A percentile compares a stretch with the other conserved stretches of the same genome.
These are phyloP conservation scores for Remersonia thermophila DNA, from an alignment of 2,329 filamentous ascomycete genomes.

Conservation along the genomic window DNA sequence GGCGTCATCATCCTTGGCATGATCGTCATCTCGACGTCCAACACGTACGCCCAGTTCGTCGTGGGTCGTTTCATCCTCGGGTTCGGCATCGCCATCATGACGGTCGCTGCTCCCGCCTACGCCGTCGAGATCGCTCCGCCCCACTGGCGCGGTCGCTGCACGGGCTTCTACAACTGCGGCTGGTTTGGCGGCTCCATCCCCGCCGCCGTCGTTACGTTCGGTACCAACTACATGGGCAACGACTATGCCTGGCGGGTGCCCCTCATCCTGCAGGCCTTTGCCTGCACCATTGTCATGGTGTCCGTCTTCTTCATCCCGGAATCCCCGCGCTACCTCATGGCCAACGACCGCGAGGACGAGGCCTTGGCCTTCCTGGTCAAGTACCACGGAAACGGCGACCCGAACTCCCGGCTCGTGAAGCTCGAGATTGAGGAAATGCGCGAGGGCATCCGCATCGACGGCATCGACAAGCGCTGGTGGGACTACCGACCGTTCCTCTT, in stretches of 20 bases:
- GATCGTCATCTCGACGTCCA: conserved; percentile 28
- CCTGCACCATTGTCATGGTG: conserved; percentile 28
- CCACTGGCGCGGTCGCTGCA: conserved; percentile 37
- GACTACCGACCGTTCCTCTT: conserved; percentile 35
- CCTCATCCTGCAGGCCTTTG: conserved; percentile 34
- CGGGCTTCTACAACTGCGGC: conserved; percentile 40
- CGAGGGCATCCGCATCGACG: conserved; percentile 31
- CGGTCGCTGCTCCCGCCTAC: conserved; percentile 36
- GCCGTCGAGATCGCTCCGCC: conserved; percentile 35
- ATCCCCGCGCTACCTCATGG: conserved; percentile 31
- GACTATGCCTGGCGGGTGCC: conserved; percentile 39
- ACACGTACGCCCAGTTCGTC: conserved; percentile 28
- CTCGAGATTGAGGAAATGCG: conserved; percentile 32
- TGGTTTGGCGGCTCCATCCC: conserved; percentile 41
- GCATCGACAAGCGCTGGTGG: conserved; percentile 35
- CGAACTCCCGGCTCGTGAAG: conserved; percentile 26
- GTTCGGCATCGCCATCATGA: conserved; percentile 34
- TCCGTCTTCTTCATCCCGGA: conserved; percentile 29
- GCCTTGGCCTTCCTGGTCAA: conserved; percentile 29
- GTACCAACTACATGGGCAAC: conserved; percentile 30
- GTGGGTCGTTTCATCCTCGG: conserved; percentile 36
- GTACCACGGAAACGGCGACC: conserved; percentile 32
- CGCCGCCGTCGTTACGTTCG: conserved; percentile 37
- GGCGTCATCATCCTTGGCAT: conserved; percentile 33
- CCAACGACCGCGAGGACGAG: conserved; percentile 28